phyloP scores from a whole-genome alignment of 2,329 filamentous ascomycete species.

The Verticillium dahliae region DNA sequence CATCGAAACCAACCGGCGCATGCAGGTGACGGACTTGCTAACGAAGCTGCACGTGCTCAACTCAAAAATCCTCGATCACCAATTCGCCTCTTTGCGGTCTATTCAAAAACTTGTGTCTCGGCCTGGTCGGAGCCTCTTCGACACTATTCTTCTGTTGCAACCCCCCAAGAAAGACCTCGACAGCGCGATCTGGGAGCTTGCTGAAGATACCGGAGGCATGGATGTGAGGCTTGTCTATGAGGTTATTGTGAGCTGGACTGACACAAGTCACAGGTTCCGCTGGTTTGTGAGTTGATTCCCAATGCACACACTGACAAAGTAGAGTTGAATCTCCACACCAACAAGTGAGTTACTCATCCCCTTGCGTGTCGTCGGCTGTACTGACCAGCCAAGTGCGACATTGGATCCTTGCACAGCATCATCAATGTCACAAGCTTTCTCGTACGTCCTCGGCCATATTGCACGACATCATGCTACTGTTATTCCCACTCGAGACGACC shows the following conservation, averaged over 20 bases:
- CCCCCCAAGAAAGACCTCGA: conserved; percentile 53
- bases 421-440: not conserved
- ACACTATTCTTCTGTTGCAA: conserved; percentile 76
- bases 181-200: conserved; percentile 45
- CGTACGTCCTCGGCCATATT: not conserved
- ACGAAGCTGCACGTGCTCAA: conserved; percentile 56
- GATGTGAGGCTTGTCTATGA: conserved; percentile 39
- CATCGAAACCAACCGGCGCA: conserved; percentile 38
- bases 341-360: conserved; percentile 28
- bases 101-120: conserved; percentile 51
- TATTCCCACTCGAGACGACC: conserved; percentile 7
- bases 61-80: conserved; percentile 55
- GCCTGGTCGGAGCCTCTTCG: conserved; percentile 56
- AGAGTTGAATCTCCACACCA: conserved; percentile 55
- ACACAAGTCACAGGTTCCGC: conserved; percentile 42
- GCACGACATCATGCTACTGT: conserved; percentile 7
- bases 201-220: conserved; percentile 57
- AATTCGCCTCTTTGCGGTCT: conserved; percentile 67
- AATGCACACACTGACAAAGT: conserved; percentile 44
- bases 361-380: too few relatives aligned
- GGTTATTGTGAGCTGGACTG: not conserved
- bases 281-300: conserved; percentile 71
- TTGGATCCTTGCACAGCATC: not conserved
- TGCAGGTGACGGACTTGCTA: conserved; percentile 50
- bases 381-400: not conserved